Base-by-base conservation (phyloP, 1,139 yeast species). In the Pichia sp. region DNA sequence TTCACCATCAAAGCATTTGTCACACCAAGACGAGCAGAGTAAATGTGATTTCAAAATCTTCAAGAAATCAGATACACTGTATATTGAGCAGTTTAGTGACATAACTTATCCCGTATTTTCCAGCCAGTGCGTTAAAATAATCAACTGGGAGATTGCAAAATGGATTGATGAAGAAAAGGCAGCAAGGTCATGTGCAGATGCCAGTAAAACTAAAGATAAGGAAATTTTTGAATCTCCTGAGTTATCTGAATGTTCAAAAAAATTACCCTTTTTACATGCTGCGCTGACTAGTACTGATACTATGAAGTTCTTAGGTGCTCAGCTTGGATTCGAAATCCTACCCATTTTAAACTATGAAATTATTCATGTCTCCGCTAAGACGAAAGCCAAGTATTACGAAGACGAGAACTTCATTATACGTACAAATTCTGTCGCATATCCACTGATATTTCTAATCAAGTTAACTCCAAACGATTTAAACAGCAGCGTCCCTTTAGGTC, bases 211-310 rank as follows among this genome's bases (percentile, higher is more conserved):
- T 29, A 26, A 40, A 5, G n/a, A 39, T 23, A 28, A 40, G n/a
- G 11, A 36, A 16, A 44, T 40, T 53, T 55, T 47, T 55, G 64
- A 46, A 56, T 70, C 46, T 47, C 69, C 45, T 66, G 70, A 31
- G 46, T 62, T 59, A 65, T 64, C 49, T 57, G 69, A 55, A 51
- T 61, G 52, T 47, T 62, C 47, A 52, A 68, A 44, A 65, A 67
- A 57, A 23, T 42, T 56, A 26, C 79, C 77, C 0, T 77, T 77
- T 52, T 66, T 71, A 2, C 62, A 68, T 50, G 65, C 64, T 23
- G 81, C 81, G 10, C 73, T 80, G 77, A 69, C 69, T 4, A 72
- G 73, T 49, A 75, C 77, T 4, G 65, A 65, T 51, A 73, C 79
- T 1, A 56, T 66, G 51, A 72, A 68, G 36, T 65, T 73, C 42